A percentile compares a stretch with the other conserved stretches of the same genome.
phyloP scores from a whole-genome alignment of 306 rosid genomes.

The Casuarina glauca region DNA sequence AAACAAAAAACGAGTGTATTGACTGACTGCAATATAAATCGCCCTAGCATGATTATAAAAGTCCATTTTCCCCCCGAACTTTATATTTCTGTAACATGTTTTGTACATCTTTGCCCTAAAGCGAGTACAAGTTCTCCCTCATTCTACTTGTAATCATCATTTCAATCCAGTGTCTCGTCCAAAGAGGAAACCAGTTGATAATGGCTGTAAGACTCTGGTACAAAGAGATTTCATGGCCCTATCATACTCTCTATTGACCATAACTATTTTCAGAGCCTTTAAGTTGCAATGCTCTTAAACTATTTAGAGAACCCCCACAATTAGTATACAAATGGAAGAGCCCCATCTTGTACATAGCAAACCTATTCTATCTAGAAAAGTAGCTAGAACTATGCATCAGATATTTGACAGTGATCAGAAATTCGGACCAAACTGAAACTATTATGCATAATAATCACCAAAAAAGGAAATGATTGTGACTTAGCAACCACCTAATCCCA shows the following conservation, averaged over 20 bases:
- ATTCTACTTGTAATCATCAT: background rate
- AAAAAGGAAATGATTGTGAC: slow-evolving; percentile 14
- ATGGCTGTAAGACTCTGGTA: background rate
- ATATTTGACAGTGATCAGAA: slow-evolving; percentile 10
- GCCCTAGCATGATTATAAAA: background rate
- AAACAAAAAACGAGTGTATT: background rate
- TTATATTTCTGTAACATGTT: background rate
- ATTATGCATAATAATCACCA: slow-evolving; percentile 6
- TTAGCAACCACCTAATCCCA: slow-evolving; percentile 2
- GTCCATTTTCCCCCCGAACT: background rate
- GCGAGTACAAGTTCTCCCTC: background rate
- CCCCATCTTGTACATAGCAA: background rate
- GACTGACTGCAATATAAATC: background rate
- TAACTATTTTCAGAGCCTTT: background rate
- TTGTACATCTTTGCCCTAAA: background rate
- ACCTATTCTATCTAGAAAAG: background rate
- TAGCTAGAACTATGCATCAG: background rate
- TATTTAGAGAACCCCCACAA: background rate
- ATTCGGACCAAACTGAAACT: slow-evolving; percentile 10
- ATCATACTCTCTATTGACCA: background rate
- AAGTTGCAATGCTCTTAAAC: background rate
- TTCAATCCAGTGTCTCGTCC: background rate
- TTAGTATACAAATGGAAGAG: background rate
- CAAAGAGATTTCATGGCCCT: background rate
- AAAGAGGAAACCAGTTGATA: too few species aligned